Evolutionary conservation across 1,284 basidiomycete species (phyloP).

Genomic region (Spongiforma sp.): DNA sequence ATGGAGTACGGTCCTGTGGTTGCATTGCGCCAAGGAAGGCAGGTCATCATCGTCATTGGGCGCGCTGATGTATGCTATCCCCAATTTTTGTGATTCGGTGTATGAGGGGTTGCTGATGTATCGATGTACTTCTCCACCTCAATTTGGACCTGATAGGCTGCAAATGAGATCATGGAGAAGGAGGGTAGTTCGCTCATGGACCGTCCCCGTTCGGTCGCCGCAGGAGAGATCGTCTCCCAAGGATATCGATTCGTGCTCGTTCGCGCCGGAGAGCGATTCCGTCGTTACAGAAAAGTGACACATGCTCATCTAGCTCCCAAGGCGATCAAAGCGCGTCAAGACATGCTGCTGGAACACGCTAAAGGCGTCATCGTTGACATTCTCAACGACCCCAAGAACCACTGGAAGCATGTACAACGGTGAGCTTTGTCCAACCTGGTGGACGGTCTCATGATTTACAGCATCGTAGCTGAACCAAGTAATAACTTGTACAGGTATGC

Average conservation of each 20-base stretch:
- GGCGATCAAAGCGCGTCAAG: slow-evolving; percentile 39
- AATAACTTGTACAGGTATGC: slow-evolving; percentile 51
- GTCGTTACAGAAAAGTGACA: slow-evolving; percentile 39
- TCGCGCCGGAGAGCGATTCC: slow-evolving; percentile 33
- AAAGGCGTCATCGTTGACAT: slow-evolving; percentile 44
- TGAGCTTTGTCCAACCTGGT: background rate
- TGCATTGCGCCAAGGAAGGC: slow-evolving; percentile 34
- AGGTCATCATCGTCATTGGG: slow-evolving; percentile 36
- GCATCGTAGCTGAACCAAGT: too few relatives aligned
- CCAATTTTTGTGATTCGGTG: too few relatives aligned
- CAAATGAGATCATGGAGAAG: slow-evolving; percentile 45
- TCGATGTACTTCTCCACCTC: too few relatives aligned
- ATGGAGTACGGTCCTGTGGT: slow-evolving; percentile 42
- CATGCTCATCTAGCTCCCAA: slow-evolving; percentile 46
- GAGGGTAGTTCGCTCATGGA: slow-evolving; percentile 39
- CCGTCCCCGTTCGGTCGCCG: slow-evolving; percentile 39
- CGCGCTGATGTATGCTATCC: slow-evolving; percentile 35
- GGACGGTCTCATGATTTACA: too few relatives aligned
- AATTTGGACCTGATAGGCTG: too few relatives aligned
- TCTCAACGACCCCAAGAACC: slow-evolving; percentile 39
- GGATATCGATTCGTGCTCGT: slow-evolving; percentile 32
- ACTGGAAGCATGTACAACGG: slow-evolving; percentile 40
- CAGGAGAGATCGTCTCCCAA: slow-evolving; percentile 35
- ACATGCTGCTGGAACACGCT: slow-evolving; percentile 42
- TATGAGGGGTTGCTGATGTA: too few relatives aligned